Evolutionary conservation across 768 basidiomycete genomes (phyloP), one percentile per base, ranked within the genome.

Genomic region (Guyanaporus albipodus): DNA sequence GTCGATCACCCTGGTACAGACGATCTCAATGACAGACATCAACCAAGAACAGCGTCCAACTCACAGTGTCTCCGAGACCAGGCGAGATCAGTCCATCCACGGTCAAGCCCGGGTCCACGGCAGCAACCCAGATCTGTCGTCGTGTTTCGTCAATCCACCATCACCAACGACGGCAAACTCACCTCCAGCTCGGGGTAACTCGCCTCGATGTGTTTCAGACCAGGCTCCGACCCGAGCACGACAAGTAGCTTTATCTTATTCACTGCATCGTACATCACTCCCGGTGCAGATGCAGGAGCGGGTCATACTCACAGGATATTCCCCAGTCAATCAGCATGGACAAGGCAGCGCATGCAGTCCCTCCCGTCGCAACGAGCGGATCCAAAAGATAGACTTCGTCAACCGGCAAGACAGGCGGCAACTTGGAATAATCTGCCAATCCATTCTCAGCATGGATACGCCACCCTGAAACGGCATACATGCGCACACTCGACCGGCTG

Each of bases 311-410:
- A 87, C 89, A 48, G 14, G 83, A 73, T 55, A 90, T 75, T 23
- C 89, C 88, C 89, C 88, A 91, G 44, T 91, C 91, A 2, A 74
- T 57, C 42, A 95, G 75, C 91, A 96, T 97, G 41, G 77, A 60
- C 45, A 97, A 64, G 8, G 94, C 94, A 15, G 95, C 93, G 52
- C 78, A 76, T 3, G 89, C 91, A 4, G 95, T 97, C 10, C 91
- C 89, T 42, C 93, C 95, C 3, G 95, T 97, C 0, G 95, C 95
- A 57, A 97, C 84, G 26, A 97, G 70, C 15, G 95, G 95, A 56
- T 98, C 95, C 24, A 97, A 74, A 19, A 98, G 71, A 69, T 83
- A 91, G n/a, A 92, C 83, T 32, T 78, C 67, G 59, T 97, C 94
- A 12, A 94, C 79, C 0, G 85, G 81, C 4, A 85, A 81, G 8